Evolutionary conservation across 306 rosid genomes (phyloP), one percentile per base, ranked within the genome.

Genomic region (Nissolia schottii): DNA sequence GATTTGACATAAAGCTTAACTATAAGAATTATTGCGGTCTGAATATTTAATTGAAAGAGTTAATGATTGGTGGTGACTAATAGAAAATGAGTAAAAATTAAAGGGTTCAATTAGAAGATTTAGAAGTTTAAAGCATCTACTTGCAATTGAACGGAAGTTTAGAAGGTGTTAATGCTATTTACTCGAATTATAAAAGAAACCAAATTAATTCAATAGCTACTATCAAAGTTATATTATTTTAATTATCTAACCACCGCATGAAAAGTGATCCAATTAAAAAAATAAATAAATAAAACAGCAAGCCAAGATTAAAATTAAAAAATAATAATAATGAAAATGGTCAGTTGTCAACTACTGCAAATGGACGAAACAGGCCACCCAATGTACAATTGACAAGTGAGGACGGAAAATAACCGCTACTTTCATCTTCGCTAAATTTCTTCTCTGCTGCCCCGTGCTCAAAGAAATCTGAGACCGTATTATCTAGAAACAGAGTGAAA

Each of bases 401-500:
- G 19, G 15, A 25, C 60, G 5, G 14, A 29, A 37, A 61, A 40
- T 51, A 70, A 61, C 15, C 23, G 43, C 12, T 12, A 31, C 51
- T 61, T 59, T 43, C 6, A 20, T 45, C 45, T n/a, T n/a, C n/a
- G 7, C 78, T 31, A 64, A 45, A 16, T 45, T 25, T 64, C 50
- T 55, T 79, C 48, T 45, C 57, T 20, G 32, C 13, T 64, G 74
- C 74, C 49, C 19, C 38, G 22, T 20, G 14, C 48, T 73, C 16
- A 19, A 35, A 73, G 69, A 65, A 34, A 18, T 32, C 13, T 32
- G 25, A 7, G 60, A 41, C 61, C 14, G 24, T 53, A 12, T 56
- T 20, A 57, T 77, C 83, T 74, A 70, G 85, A 81, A 55, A n/a
- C n/a, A n/a, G 79, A 74, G 65, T 25, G 64, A 7, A 73, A 67